These are phyloP conservation scores for Volutella citrinella DNA, from an alignment of 2,329 filamentous ascomycete genomes.

Conservation along the genomic window DNA sequence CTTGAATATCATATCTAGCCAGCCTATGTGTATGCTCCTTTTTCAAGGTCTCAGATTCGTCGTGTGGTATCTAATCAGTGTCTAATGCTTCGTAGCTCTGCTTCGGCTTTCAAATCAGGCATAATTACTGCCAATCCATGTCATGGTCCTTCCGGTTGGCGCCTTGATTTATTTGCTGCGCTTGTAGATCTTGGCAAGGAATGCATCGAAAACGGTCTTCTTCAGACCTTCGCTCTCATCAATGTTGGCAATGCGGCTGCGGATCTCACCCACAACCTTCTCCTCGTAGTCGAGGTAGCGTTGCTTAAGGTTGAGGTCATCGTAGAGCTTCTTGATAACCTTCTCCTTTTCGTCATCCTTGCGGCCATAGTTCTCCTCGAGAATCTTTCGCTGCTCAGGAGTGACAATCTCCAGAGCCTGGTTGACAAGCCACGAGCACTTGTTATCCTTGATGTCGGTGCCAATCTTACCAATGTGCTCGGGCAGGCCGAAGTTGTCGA, in stretches of 20 bases:
- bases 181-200: slow-evolving; percentile 97
- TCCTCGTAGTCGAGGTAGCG: slow-evolving; percentile 90
- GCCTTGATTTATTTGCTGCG: slow-evolving; percentile 71
- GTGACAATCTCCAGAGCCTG: slow-evolving; percentile 79
- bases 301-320: slow-evolving; percentile 80
- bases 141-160: too few species aligned
- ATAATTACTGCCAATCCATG: too few species aligned
- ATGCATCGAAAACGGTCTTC: slow-evolving; percentile 84
- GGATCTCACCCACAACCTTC: slow-evolving; percentile 75
- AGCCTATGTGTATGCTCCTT: too few species aligned
- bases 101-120: too few species aligned
- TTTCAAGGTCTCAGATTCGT: too few species aligned
- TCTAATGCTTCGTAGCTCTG: too few species aligned
- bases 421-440: slow-evolving; percentile 98
- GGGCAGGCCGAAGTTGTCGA: slow-evolving; percentile 94
- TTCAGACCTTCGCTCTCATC: slow-evolving; percentile 88
- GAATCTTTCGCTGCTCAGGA: slow-evolving; percentile 79
- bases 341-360: slow-evolving; percentile 84
- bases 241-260: slow-evolving; percentile 69
- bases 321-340: slow-evolving; percentile 82
- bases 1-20: too few species aligned
- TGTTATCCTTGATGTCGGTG: slow-evolving; percentile 99
- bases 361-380: slow-evolving; percentile 90
- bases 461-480: slow-evolving; percentile 96
- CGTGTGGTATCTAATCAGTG: too few species aligned